phyloP scores from a whole-genome alignment of 2,329 filamentous ascomycete species.

The Phoma herbarum region DNA sequence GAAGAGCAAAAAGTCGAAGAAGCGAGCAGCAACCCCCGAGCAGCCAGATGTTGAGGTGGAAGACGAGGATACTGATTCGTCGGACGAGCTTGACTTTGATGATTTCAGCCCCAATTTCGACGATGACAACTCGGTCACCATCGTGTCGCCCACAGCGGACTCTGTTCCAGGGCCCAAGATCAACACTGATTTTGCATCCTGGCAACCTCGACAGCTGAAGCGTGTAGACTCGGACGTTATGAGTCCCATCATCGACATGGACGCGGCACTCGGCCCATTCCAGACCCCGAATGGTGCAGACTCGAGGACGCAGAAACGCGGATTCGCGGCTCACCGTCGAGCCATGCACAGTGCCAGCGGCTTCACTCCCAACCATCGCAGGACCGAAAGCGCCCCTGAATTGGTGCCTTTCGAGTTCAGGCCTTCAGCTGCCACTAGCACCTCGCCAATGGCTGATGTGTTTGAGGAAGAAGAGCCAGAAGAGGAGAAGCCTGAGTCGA shows the following conservation, averaged over 20 bases:
- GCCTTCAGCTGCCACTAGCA: constrained; percentile 63
- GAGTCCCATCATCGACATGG: constrained; percentile 88
- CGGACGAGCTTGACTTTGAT: constrained; percentile 44
- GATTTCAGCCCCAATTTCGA: constrained; percentile 54
- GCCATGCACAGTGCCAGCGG: constrained; percentile 80
- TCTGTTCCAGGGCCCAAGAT: constrained; percentile 35
- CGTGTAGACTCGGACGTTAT: constrained; percentile 65
- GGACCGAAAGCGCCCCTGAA: constrained; percentile 82
- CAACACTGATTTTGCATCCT: constrained; percentile 49
- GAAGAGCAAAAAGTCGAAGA: constrained; percentile 61
- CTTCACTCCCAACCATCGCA: constrained; percentile 79
- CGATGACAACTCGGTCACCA: constrained; percentile 53
- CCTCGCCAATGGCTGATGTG: constrained; percentile 82
- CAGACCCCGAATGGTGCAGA: constrained; percentile 80
- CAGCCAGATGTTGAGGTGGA: constrained; percentile 39
- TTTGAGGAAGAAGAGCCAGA: constrained; percentile 83
- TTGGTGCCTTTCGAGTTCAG: constrained; percentile 75
- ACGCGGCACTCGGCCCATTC: constrained; percentile 91
- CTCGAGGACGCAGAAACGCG: constrained; percentile 59
- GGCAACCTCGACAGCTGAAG: constrained; percentile 49
- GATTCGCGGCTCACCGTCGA: constrained; percentile 61
- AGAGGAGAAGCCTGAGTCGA: constrained; percentile 53
- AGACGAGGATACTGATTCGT: constrained; percentile 45
- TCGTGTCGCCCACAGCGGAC: constrained; percentile 48
- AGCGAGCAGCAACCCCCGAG: constrained; percentile 41